These are phyloP conservation scores for Pluteus cervinus DNA, from an alignment of 768 basidiomycete genomes.

Conservation along the genomic window DNA sequence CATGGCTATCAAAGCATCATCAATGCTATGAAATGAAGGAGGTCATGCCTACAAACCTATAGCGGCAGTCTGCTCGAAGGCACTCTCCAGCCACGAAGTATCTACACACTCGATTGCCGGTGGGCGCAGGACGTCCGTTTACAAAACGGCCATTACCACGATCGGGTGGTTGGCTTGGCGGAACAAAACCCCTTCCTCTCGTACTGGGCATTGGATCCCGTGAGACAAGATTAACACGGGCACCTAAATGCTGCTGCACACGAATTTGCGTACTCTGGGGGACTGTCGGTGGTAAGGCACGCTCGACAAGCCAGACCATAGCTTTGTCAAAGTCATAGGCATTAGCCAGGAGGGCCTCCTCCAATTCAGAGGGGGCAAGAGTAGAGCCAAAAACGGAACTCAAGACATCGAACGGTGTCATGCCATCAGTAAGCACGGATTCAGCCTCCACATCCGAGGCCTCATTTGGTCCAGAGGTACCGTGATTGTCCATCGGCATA, in stretches of 20 bases:
- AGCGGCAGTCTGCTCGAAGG: conserved; percentile 91
- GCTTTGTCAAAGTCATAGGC: conserved; percentile 94
- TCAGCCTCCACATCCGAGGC: conserved; percentile 33
- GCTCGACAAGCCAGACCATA: conserved; percentile 92
- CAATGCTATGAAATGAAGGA: conserved; percentile 2
- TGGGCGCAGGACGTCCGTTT: conserved; percentile 51
- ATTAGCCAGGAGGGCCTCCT: conserved; percentile 83
- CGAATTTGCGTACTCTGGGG: conserved; percentile 41
- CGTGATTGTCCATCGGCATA: conserved; percentile 13
- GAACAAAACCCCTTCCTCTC: conserved; percentile 33
- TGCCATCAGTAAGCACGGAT: conserved; percentile 75
- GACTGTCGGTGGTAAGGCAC: conserved; percentile 43
- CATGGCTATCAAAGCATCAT: conserved; percentile 54
- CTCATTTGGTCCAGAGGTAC: conserved; percentile 17
- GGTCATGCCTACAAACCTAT: conserved; percentile 61
- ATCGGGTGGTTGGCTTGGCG: conserved; percentile 17
- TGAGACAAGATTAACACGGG: conserved; percentile 60
- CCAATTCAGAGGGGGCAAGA: conserved; percentile 84
- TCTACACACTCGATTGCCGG: conserved; percentile 82
- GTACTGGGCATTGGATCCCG: conserved; percentile 36
- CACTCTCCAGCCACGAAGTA: conserved; percentile 98
- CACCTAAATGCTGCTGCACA: conserved; percentile 59
- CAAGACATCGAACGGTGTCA: conserved; percentile 97
- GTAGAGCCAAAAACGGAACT: conserved; percentile 90
- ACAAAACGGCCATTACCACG: conserved; percentile 18